These are phyloP conservation scores for Xylariaceae sp. DNA, from an alignment of 2,329 filamentous ascomycete species.

Conservation along the genomic window DNA sequence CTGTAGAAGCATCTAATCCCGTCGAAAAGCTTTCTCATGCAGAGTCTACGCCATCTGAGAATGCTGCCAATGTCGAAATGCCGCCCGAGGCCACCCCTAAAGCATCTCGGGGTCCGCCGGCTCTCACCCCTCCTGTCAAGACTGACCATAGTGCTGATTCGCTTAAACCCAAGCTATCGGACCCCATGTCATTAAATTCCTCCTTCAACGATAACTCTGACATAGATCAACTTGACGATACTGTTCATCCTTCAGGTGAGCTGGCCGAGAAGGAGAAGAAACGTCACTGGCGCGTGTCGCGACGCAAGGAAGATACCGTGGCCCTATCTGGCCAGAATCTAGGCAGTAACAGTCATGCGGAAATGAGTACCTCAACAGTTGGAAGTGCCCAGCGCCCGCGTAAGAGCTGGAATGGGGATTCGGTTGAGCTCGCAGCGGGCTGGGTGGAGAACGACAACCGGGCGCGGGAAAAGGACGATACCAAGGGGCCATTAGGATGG, in stretches of 20 bases:
- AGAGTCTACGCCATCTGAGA: constrained; percentile 27
- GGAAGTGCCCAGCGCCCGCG: constrained; percentile 53
- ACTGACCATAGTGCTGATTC: constrained; percentile 42
- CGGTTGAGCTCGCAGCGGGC: constrained; percentile 42
- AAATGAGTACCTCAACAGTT: constrained; percentile 64
- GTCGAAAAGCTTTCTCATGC: constrained; percentile 36
- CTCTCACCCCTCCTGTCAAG: constrained; percentile 40
- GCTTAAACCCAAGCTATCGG: constrained; percentile 66
- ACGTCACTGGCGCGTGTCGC: constrained; percentile 68
- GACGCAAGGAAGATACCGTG: constrained; percentile 55
- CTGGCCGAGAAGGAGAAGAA: constrained; percentile 64
- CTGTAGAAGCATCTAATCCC: constrained; percentile 44
- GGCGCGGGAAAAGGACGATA: constrained; percentile 44
- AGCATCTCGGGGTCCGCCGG: constrained; percentile 44
- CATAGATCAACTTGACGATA: constrained; percentile 66
- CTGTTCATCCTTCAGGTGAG: constrained; percentile 29
- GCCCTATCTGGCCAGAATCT: constrained; percentile 43
- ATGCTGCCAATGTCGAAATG: constrained; percentile 25
- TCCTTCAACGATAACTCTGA: constrained; percentile 79
- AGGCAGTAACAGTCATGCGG: constrained; percentile 61
- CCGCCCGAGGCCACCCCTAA: constrained; percentile 46
- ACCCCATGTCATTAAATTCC: constrained; percentile 72
- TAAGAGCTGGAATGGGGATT: constrained; percentile 50
- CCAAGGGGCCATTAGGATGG: constrained; percentile 53
- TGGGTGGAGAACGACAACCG: constrained; percentile 38